Evolutionary conservation across 345 rosid species (phyloP), one percentile per base, ranked within the genome.

Genomic region (Dimocarpus longan): DNA sequence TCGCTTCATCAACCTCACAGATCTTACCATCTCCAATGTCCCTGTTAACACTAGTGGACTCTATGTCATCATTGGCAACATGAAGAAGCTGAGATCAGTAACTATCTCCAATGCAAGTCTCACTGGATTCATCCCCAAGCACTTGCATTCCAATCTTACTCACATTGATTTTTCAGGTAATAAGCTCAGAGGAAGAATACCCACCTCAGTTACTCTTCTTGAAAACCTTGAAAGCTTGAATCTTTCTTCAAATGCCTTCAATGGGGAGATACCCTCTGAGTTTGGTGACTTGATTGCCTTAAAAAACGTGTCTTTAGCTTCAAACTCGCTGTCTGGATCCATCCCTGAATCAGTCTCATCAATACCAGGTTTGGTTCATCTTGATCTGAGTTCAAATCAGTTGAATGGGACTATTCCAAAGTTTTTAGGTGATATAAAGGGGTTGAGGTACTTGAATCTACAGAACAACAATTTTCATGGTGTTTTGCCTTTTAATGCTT

Each of bases 331-430:
- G 10, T 93, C 98, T 8, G 99, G 99, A 56, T 62, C 93, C 21
- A 83, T 96, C 76, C 99, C 99, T 8, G 93, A 84, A 60, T 89
- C 99, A 1, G 79, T 96, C 79, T 86, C 97, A 4, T 86, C 97
- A 46, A 87, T 94, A 42, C 91, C 93, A 9, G 95, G 91, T 18
- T 82, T 96, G 46, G 78, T 86, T 26, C 92, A 91, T 28, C 82
- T 91, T 80, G 99, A 96, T 91, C 93, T 96, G 87, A 90, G 98
- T 73, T 89, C 92, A 2, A 96, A 96, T 69, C 92, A 92, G 84
- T 82, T 96, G 78, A 96, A 96, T 81, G 98, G 98, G 66, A 93
- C 97, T 2, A 83, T 96, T 18, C 99, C 99, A 2, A 84, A 67
- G 72, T 94, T 92, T 86, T 85, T 96, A 76, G 37, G 97, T 1